Evolutionary conservation across 305 asterid species (phyloP), one percentile per base, ranked within the genome.

Genomic region (Rubia peregrina): DNA sequence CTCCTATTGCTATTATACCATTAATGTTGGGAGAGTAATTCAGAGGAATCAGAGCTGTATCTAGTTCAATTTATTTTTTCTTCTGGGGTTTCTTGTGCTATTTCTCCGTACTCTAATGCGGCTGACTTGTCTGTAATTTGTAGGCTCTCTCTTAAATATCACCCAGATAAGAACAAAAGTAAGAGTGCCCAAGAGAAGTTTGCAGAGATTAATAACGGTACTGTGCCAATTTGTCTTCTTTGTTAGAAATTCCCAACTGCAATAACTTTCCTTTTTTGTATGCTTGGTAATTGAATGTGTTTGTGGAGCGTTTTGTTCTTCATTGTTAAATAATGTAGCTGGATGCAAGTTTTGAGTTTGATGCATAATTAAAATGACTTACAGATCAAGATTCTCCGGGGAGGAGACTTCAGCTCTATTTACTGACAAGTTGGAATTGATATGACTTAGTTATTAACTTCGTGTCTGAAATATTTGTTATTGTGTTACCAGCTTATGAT

Each of bases 141-240:
- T 83, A 94, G 98, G 87, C 81, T 91, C 61, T 94, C 99, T 22
- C 96, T 94, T 68, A 80, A 89, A 79, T 94, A 94, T 81, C 99
- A 94, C 82, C 99, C 99, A 3, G 99, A 94, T 79, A 94, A 94
- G 80, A 94, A 94, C 87, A 94, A 91, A 83, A 79, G 76, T 63
- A 89, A 94, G 83, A 95, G 95, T 56, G 98, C 99, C 59, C 96
- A 91, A 62, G 94, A 83, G 80, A 94, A 91, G 83, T 94, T 94
- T 78, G 80, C 95, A 9, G 99, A 94, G 88, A 91, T 94, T 48
- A 94, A 91, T 77, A 94, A 94, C 19, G 99, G 99, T 94, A 85
- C 5, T 9, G 9, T 42, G 38, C 30, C 12, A 26, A 7, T 69
- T 61, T 44, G 2, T 30, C 42, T 68, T 68, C 33, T 53, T 51